A percentile compares a stretch with the other conserved stretches of the same genome.
phyloP scores from a whole-genome alignment of 768 basidiomycete species.

The Cyathus striatus region DNA sequence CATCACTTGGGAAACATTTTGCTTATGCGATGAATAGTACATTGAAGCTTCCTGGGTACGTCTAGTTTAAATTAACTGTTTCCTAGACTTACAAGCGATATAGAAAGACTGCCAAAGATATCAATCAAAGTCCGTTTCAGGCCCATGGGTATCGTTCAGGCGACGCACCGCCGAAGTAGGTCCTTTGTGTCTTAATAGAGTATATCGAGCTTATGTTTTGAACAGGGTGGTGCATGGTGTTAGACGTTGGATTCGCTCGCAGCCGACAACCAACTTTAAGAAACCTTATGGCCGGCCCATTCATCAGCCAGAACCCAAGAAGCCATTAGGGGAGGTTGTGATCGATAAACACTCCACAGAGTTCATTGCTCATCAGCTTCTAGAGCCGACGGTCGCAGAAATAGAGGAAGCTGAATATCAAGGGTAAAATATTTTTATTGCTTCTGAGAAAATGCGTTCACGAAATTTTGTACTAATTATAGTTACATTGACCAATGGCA shows the following conservation, averaged over 20 bases:
- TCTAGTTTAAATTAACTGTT: no score
- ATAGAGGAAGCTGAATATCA: conserved; percentile 70
- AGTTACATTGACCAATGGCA: conserved; percentile 77
- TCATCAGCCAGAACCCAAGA: conserved; percentile 29
- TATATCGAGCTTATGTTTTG: not conserved
- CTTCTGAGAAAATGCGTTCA: conserved; percentile 1
- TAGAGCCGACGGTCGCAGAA: conserved; percentile 60
- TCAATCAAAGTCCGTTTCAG: conserved; percentile 74
- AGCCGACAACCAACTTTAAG: conserved; percentile 35
- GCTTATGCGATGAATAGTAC: conserved; percentile 93
- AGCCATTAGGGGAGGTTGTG: conserved; percentile 20
- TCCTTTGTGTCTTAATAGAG: not conserved
- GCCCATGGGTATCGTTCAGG: conserved; percentile 40
- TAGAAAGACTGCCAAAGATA: conserved; percentile 67
- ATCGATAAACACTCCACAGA: conserved; percentile 50
- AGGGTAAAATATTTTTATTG: conserved; percentile 35
- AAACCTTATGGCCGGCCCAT: conserved; percentile 29
- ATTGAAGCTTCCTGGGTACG: conserved; percentile 75
- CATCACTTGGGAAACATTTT: conserved; percentile 82
- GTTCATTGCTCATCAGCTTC: conserved; percentile 47
- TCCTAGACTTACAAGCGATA: no score
- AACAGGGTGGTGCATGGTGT: conserved; percentile 73
- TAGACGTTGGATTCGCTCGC: conserved; percentile 68
- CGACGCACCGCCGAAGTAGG: conserved; percentile 29
- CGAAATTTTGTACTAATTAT: conserved; percentile 21